Conservation (phyloP, 2,329 filamentous ascomycete genomes). For the Fusarium sublunatum region DNA sequence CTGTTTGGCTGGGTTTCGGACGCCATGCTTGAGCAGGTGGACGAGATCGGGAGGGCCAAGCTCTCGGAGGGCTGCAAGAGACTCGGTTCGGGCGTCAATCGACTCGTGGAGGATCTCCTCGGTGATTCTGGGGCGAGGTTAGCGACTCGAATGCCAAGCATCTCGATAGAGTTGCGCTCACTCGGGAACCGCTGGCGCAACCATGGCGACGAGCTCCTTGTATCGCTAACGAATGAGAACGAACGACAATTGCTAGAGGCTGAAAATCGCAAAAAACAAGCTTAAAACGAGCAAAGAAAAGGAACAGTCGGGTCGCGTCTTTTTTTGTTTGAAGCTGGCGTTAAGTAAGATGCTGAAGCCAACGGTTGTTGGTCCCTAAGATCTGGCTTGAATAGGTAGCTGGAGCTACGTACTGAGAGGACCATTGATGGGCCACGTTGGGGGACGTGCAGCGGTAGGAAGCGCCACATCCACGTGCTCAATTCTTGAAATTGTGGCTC, state of each 20-base stretch:
- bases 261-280: conserved; percentile 12
- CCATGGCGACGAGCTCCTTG: conserved; percentile 63
- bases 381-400: conserved; percentile 46
- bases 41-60: conserved; percentile 95
- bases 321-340: conserved; percentile 36
- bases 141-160: conserved; percentile 32
- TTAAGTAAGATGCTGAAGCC: conserved; percentile 30
- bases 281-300: conserved; percentile 3
- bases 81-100: conserved; percentile 92
- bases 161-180: conserved; percentile 55
- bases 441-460: conserved; percentile 33
- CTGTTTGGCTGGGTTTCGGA: conserved; percentile 68
- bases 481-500: conserved; percentile 34
- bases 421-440: conserved; percentile 28
- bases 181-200: conserved; percentile 81
- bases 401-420: conserved; percentile 37
- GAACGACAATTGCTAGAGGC: background rate
- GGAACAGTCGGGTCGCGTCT: conserved; percentile 16
- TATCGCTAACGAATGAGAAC: conserved; percentile 17
- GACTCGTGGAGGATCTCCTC: conserved; percentile 93
- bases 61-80: conserved; percentile 85
- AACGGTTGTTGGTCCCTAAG: conserved; percentile 44
- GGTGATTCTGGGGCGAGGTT: conserved; percentile 74
- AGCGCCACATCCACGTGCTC: conserved; percentile 47
- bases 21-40: conserved; percentile 84